Conservation (phyloP, 116 monocot species). For the Posidonia oceanica region DNA sequence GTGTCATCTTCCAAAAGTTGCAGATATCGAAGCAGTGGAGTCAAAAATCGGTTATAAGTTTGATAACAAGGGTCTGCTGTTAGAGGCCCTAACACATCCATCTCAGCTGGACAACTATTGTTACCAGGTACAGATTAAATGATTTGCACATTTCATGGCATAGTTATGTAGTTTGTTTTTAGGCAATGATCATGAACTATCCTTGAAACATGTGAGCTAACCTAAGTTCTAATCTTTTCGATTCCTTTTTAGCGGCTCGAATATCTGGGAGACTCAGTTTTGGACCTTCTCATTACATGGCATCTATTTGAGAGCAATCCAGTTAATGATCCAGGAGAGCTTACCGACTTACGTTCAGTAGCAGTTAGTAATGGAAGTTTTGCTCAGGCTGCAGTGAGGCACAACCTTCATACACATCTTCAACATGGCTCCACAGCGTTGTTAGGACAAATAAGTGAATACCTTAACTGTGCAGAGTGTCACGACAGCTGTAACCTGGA, state of each 20-base stretch:
- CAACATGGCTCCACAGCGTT: slow-evolving; percentile 62
- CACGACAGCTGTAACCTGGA: slow-evolving; percentile 1
- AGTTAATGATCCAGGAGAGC: slow-evolving; percentile 61
- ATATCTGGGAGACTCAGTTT: slow-evolving; percentile 72
- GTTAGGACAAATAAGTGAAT: slow-evolving; percentile 54
- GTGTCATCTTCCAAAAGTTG: slow-evolving; percentile 19
- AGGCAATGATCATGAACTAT: no score
- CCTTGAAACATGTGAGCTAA: no score
- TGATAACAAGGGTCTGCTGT: slow-evolving; percentile 40
- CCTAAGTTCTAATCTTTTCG: neutral
- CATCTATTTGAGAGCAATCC: slow-evolving; percentile 47
- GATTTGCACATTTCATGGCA: no score
- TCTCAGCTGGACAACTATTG: slow-evolving; percentile 54
- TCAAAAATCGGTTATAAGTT: slow-evolving; percentile 54
- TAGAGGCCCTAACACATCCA: slow-evolving; percentile 78
- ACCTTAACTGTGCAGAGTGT: slow-evolving; percentile 22
- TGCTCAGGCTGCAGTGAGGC: slow-evolving; percentile 54
- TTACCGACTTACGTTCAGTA: slow-evolving; percentile 78
- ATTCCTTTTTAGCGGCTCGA: slow-evolving; percentile 52
- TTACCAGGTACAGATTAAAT: slow-evolving; percentile 44
- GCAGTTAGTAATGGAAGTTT: slow-evolving; percentile 78
- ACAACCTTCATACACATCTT: slow-evolving; percentile 67
- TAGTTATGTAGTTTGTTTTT: no score
- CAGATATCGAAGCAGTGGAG: slow-evolving; percentile 53
- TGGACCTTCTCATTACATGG: slow-evolving; percentile 77